These are phyloP conservation scores for Marchantia paleacea DNA, from an alignment of 225 moss, liverwort and hornwort species.

Conservation along the genomic window DNA sequence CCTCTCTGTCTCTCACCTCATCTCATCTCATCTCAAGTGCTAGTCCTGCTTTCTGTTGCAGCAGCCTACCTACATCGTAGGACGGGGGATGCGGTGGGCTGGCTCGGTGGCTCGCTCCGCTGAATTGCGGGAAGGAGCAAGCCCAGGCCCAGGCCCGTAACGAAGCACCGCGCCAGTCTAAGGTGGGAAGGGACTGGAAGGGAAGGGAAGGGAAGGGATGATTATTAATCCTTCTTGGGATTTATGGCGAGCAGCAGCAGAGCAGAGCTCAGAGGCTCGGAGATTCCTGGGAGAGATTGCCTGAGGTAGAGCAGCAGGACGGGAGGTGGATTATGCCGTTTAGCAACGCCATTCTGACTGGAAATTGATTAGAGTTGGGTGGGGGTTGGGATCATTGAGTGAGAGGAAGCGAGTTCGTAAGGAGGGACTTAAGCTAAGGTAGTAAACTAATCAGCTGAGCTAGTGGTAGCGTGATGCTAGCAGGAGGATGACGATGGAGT, in stretches of 20 bases:
- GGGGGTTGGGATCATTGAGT: background rate
- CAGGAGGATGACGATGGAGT: no score
- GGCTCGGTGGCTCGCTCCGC: background rate
- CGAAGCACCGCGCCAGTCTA: no score
- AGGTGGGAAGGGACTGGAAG: no score
- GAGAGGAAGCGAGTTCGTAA: no score
- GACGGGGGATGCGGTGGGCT: background rate
- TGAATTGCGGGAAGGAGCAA: background rate
- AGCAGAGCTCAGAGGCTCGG: background rate
- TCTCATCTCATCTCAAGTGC: background rate
- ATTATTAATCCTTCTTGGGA: no score
- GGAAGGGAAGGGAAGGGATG: no score
- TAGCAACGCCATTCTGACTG: background rate
- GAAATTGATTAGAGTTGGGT: background rate
- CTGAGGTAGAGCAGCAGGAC: background rate
- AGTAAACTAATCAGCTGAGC: background rate
- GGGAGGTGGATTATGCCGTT: background rate
- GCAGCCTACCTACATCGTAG: background rate
- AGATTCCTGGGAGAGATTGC: background rate
- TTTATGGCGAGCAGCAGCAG: no score
- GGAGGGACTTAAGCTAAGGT: no score
- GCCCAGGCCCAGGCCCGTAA: no score
- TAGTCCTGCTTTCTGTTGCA: background rate
- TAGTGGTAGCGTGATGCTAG: background rate
- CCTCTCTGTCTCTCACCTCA: background rate